phyloP scores from a whole-genome alignment of 345 rosid genomes.

The Citrus maxima region DNA sequence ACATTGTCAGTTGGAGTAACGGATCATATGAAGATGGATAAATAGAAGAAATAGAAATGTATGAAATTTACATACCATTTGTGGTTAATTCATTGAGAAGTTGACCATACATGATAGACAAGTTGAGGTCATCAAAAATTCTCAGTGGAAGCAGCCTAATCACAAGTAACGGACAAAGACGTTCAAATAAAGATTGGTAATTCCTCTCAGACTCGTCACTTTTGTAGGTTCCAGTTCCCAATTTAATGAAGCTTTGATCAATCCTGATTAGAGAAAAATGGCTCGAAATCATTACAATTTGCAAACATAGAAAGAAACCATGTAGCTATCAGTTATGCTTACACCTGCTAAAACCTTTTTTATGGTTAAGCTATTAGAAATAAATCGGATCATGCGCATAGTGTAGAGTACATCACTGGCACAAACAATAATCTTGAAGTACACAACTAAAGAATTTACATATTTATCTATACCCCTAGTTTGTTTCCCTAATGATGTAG shows the following conservation, averaged over 20 bases:
- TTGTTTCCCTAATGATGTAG: neutral
- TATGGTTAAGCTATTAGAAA: neutral
- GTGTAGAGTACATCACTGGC: neutral
- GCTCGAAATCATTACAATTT: neutral
- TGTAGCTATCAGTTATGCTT: neutral
- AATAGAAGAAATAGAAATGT: conserved; percentile 2
- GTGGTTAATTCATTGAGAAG: conserved; percentile 33
- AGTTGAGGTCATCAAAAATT: conserved; percentile 60
- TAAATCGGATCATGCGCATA: neutral
- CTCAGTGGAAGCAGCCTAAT: conserved; percentile 79
- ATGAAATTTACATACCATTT: conserved; percentile 36
- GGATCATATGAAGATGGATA: neutral
- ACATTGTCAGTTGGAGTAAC: neutral
- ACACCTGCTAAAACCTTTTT: neutral
- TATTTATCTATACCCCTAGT: neutral
- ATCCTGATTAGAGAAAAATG: conserved; percentile 26
- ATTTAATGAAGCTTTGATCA: conserved; percentile 33
- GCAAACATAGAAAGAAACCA: neutral
- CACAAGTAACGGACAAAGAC: conserved; percentile 82
- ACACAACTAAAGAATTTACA: neutral
- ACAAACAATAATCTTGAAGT: neutral
- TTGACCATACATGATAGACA: conserved; percentile 54
- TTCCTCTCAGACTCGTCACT: conserved; percentile 29
- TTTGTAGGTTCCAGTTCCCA: conserved; percentile 31
- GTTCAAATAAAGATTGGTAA: conserved; percentile 62